A percentile compares a stretch with the other conserved stretches of the same genome.
These are phyloP conservation scores for Gaeumannomyces sp. DNA, from an alignment of 2,329 filamentous ascomycete species.

Conservation along the genomic window DNA sequence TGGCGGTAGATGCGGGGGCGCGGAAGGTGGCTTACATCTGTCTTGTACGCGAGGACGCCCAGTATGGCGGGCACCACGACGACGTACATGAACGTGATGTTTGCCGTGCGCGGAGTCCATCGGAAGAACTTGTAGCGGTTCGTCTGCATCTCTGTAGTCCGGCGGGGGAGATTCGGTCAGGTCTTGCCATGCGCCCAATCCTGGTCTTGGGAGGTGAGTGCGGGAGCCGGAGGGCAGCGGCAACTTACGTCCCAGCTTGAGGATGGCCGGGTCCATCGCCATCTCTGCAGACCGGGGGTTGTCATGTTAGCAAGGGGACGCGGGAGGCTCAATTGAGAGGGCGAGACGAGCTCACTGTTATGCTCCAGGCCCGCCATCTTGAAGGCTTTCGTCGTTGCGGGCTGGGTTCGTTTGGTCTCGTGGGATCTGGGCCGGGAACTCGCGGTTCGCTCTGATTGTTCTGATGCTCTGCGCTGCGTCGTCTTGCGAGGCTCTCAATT, in stretches of 20 bases:
- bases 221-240: background rate
- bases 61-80: conserved; percentile 65
- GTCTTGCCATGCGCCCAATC: background rate
- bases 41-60: conserved; percentile 68
- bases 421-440: background rate
- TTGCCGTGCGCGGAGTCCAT: conserved; percentile 80
- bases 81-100: conserved; percentile 72
- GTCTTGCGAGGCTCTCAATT: background rate
- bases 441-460: background rate
- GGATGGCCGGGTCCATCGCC: conserved; percentile 40
- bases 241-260: conserved; percentile 39
- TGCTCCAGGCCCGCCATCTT: conserved; percentile 39
- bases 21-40: conserved; percentile 64
- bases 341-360: conserved; percentile 28
- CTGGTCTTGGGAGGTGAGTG: background rate
- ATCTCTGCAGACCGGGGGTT: conserved; percentile 28
- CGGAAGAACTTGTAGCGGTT: conserved; percentile 93
- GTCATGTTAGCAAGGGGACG: conserved; percentile 21
- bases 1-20: background rate
- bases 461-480: background rate
- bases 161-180: background rate
- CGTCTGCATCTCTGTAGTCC: conserved; percentile 62
- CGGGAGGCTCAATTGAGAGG: conserved; percentile 12
- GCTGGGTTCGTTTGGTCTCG: background rate
- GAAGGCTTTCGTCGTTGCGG: conserved; percentile 13